These are phyloP conservation scores for Scheffersomyces segobiensis DNA, from an alignment of 1,139 yeast species.

Conservation along the genomic window DNA sequence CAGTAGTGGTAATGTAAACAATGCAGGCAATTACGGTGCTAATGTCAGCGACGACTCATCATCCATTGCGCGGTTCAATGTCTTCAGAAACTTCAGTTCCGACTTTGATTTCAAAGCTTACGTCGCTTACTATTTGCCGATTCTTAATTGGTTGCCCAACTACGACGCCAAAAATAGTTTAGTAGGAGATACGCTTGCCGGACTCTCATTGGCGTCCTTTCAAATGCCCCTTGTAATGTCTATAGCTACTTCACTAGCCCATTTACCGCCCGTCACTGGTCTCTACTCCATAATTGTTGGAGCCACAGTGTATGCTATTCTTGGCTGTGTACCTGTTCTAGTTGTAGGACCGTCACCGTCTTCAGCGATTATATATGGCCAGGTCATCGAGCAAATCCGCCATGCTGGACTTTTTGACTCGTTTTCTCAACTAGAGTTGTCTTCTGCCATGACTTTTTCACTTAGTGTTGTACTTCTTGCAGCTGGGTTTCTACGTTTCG, in stretches of 20 bases:
- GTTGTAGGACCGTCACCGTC: constrained; percentile 39
- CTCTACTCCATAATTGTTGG: constrained; percentile 31
- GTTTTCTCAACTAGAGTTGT: constrained; percentile 22
- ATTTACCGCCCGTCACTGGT: constrained; percentile 33
- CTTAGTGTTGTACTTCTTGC: constrained; percentile 28
- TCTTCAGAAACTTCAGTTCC: constrained; percentile 1
- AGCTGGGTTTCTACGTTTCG: constrained; percentile 29
- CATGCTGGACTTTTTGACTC: constrained; percentile 15
- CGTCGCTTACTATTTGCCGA: constrained; percentile 33
- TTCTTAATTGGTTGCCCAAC: constrained; percentile 32
- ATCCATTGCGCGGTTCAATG: constrained; percentile 8
- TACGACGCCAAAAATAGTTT: constrained; percentile 16
- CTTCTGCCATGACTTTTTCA: constrained; percentile 25
- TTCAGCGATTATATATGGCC: constrained; percentile 34
- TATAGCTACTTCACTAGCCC: constrained; percentile 33
- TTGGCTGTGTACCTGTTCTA: constrained; percentile 34
- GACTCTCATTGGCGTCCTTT: constrained; percentile 32
- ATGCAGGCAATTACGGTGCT: not conserved
- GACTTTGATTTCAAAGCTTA: constrained; percentile 25
- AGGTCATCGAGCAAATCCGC: constrained; percentile 22
- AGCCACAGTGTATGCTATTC: constrained; percentile 26
- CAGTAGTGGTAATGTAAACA: not conserved
- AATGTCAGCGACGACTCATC: constrained; percentile 9
- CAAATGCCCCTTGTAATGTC: constrained; percentile 41
- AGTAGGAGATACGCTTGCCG: constrained; percentile 34